Evolutionary conservation across 768 basidiomycete species (phyloP), one percentile per base, ranked within the genome.

Genomic region (Asterophora parasitica): DNA sequence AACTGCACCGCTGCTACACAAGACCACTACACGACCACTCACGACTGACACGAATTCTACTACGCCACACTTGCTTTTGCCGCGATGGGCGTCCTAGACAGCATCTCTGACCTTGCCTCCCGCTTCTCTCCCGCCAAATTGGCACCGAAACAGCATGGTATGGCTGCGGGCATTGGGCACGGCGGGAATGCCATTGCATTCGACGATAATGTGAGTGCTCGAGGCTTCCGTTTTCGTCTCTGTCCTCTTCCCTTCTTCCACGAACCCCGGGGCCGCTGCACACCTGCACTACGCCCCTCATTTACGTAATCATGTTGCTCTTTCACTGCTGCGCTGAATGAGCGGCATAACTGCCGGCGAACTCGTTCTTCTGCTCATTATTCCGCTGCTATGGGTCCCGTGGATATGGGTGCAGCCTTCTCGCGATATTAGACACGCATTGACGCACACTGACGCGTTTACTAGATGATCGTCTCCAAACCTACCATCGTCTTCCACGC

Each of bases 381-480:
- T 87, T 19, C 85, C 84, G n/a, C 43, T 81, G 31, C 61, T 81
- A 49, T 85, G 76, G 75, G 67, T 79, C 38, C 50, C 82, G 57
- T 85, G 82, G 82, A 76, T 85, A 57, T 83, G 82, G 83, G 85
- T 88, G 58, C 62, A 57, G 61, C 33, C 42, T 55, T 47, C 58
- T 55, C n/a, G n/a, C n/a, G n/a, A n/a, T 49, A 59, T 44, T 48
- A 19, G 44, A 34, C 16, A 6, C 31, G 32, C 19, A 26, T 41
- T 30, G 17, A 33, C n/a, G 32, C 34, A 40, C 50, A 28, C 44
- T 31, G 13, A 49, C 49, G 50, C 40, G 32, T 55, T 13, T 15
- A 56, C n/a, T n/a, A 92, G 90, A 88, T 91, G 87, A 91, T 92
- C 57, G 81, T 92, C 38, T 84, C 88, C 17, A 91, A 90, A 70